Conservation (phyloP, 2,329 filamentous ascomycete species). For the Fusarium tuaranense region DNA sequence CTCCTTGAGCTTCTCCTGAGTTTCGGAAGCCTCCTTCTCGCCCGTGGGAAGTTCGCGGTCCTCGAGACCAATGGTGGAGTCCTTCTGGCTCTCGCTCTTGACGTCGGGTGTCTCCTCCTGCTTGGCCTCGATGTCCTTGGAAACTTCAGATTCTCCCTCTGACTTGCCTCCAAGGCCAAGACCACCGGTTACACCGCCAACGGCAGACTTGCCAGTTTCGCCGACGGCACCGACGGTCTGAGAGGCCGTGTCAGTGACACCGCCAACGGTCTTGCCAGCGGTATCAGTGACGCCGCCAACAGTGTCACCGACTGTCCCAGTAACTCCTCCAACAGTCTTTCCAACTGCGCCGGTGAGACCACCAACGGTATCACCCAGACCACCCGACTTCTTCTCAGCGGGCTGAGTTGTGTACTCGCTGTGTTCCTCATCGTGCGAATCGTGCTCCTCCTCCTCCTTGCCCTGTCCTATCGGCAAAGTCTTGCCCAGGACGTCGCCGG, state of each 20-base stretch:
- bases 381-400: conserved; percentile 48
- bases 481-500: conserved; percentile 58
- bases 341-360: conserved; percentile 23
- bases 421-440: conserved; percentile 41
- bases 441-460: conserved; percentile 21
- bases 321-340: conserved; percentile 14
- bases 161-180: conserved; percentile 31
- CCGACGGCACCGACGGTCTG: conserved; percentile 24
- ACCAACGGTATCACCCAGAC: conserved; percentile 38
- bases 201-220: conserved; percentile 6
- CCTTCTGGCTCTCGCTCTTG: conserved; percentile 23
- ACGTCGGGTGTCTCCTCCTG: conserved; percentile 27
- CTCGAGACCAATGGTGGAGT: conserved; percentile 25
- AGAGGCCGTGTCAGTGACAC: conserved; percentile 13
- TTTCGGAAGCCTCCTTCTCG: conserved; percentile 19
- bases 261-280: conserved; percentile 12
- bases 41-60: conserved; percentile 30
- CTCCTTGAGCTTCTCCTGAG: conserved; percentile 32
- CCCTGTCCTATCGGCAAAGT: conserved; percentile 47
- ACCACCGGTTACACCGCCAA: conserved; percentile 36
- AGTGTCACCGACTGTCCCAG: conserved; percentile 26
- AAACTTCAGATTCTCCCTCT: conserved; percentile 16
- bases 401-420: conserved; percentile 56
- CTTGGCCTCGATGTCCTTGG: conserved; percentile 34
- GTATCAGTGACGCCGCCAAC: conserved; percentile 10